Conservation (phyloP, 345 rosid genomes). For the Arabidopsis suecica region DNA sequence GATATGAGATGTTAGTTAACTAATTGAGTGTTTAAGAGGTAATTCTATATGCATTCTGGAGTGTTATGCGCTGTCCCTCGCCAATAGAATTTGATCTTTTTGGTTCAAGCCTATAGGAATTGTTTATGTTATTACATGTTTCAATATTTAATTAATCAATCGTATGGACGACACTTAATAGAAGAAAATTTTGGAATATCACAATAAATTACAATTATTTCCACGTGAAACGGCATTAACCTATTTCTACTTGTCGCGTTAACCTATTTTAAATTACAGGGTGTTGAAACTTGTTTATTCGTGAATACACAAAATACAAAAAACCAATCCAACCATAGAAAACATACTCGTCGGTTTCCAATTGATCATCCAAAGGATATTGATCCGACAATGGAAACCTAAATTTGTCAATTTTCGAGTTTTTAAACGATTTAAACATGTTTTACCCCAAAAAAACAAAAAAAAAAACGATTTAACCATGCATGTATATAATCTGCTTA, state of each 20-base stretch:
- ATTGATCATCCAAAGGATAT: not conserved
- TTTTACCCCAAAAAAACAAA: too few species aligned
- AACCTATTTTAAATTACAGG: not conserved
- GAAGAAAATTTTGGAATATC: not conserved
- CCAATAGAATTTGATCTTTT: not conserved
- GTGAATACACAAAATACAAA: not conserved
- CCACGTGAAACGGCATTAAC: not conserved
- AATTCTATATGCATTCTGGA: not conserved
- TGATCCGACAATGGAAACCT: not conserved
- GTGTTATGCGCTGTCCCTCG: conserved; percentile 19
- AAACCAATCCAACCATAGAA: not conserved
- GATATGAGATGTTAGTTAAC: not conserved
- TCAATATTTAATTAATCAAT: not conserved
- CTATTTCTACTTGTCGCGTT: not conserved
- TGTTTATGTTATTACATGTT: conserved; percentile 21
- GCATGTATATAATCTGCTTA: not conserved
- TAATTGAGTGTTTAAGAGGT: not conserved
- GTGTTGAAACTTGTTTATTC: not conserved
- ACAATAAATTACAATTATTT: not conserved
- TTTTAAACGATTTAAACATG: too few species aligned
- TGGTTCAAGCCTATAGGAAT: not conserved
- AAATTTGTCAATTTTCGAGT: not conserved
- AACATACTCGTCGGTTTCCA: not conserved
- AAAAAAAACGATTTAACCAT: not conserved
- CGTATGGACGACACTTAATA: conserved; percentile 10